These are phyloP conservation scores for Voacanga thouarsii DNA, from an alignment of 257 asterid genomes.

Conservation along the genomic window DNA sequence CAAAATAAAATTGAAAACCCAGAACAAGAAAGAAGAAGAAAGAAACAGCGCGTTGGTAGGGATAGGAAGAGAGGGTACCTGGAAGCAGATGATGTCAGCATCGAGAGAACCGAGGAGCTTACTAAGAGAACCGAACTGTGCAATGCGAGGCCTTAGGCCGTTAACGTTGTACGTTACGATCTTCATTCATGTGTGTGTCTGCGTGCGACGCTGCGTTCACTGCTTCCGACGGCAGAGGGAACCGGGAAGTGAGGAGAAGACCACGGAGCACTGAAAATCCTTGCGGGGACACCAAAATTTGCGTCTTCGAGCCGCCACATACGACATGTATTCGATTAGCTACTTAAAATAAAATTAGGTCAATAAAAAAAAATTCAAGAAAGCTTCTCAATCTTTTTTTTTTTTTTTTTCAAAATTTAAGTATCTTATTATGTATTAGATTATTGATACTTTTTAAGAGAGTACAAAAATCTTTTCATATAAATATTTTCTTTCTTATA, in stretches of 20 bases:
- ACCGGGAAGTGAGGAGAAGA: background rate
- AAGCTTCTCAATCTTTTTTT: no score
- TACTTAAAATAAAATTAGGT: no score
- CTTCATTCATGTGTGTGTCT: background rate
- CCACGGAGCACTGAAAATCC: background rate
- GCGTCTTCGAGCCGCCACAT: background rate
- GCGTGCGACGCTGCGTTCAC: background rate
- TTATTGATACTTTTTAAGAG: no score
- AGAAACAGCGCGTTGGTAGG: background rate
- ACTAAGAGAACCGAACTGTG: slow-evolving; percentile 79
- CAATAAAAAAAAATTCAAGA: no score
- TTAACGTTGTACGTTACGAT: slow-evolving; percentile 92
- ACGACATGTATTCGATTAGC: no score
- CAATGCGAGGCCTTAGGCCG: slow-evolving; percentile 82
- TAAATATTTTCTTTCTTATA: no score
- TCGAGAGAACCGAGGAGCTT: slow-evolving; percentile 74
- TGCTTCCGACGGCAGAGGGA: background rate
- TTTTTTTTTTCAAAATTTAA: no score
- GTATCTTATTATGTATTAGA: no score
- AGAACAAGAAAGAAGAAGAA: background rate
- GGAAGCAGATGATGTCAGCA: slow-evolving; percentile 84
- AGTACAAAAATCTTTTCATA: no score
- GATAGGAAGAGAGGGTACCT: slow-evolving; percentile 29
- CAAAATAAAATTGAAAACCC: background rate
- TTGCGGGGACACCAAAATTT: background rate